Percentiles rank a stretch among this genome's conserved stretches.
Conservation (phyloP, 2,329 filamentous ascomycete species). For the Penicillium sp. region DNA sequence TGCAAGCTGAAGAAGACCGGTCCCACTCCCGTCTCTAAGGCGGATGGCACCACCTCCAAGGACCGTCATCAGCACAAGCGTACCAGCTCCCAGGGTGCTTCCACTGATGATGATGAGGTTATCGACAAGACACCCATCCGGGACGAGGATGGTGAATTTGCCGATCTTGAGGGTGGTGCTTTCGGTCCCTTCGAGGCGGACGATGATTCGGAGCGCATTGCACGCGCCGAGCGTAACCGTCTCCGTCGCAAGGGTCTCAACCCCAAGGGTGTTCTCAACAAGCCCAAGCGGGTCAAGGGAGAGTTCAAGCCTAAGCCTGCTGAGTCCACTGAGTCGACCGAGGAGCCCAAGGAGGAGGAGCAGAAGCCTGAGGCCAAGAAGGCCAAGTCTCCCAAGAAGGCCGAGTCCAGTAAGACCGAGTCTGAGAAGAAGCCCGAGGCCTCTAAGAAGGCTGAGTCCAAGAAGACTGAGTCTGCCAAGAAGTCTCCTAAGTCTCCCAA, state of each 20-base stretch:
- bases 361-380: constrained; percentile 6
- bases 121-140: constrained; percentile 70
- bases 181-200: constrained; percentile 76
- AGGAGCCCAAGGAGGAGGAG: constrained; percentile 23
- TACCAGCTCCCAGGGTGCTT: constrained; percentile 22
- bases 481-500: neutral
- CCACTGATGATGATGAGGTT: constrained; percentile 47
- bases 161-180: constrained; percentile 46
- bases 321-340: constrained; percentile 24
- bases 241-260: constrained; percentile 73
- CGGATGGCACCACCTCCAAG: constrained; percentile 26
- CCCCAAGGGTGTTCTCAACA: constrained; percentile 58
- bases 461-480: constrained; percentile 1
- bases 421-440: constrained; percentile 2
- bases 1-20: constrained; percentile 94
- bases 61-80: constrained; percentile 21
- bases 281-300: constrained; percentile 33
- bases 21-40: constrained; percentile 58
- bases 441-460: constrained; percentile 16
- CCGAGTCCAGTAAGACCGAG: constrained; percentile 12
- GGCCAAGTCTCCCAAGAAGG: constrained; percentile 13
- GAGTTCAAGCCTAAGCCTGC: constrained; percentile 8
- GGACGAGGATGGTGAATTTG: constrained; percentile 35
- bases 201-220: constrained; percentile 69
- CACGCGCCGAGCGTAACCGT: constrained; percentile 69